Base-by-base conservation (phyloP, 352 stramenopile genomes). In the Phytophthora pseudosyringae region DNA sequence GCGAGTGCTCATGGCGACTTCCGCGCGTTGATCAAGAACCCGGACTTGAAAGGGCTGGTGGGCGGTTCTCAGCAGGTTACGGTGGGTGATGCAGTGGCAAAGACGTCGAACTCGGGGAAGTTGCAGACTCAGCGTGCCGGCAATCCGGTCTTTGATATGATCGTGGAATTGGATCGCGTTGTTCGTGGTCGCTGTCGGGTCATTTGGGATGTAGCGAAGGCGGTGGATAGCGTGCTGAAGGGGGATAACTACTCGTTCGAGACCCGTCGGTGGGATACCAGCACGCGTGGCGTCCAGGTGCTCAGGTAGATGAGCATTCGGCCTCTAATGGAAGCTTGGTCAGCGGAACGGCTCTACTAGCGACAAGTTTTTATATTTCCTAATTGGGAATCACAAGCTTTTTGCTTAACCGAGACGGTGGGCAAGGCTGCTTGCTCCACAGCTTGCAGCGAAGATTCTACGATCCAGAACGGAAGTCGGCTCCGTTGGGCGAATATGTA, bases 1-100 rank as follows among this genome's bases (percentile, higher is more conserved):
- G 90, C 90, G 15, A 95, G 81, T 53, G 88, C 89, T 1, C 89
- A 97, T 50, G 92, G 90, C 36, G 78, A 95, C 59, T 78, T 98
- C 16, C 71, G 76, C 7, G 77, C 77, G 46, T 52, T 98, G n/a
- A 69, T 98, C 8, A 85, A 91, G 64, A 97, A 98, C 66, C 63
- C 75, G 18, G 76, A 93, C 4, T 72, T 97, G 29, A 80, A 79
- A n/a, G 87, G 85, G 1, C 61, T 97, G 1, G 56, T 97, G 0
- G 88, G 89, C 13, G 90, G 89, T 5, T 73, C 90, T 3, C 78
- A 94, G 49, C 78, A 66, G 41, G 84, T 95, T 13, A 91, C 64
- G 0, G 11, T 96, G 7, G 78, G 86, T 26, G 88, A 94, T 12
- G 65, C 68, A 7, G 83, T 75, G 8, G 84, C 78, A 35, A 76